Percentiles rank a stretch among this genome's conserved stretches.
These are phyloP conservation scores for Solanum dulcamara DNA, from an alignment of 257 asterid genomes.

Conservation along the genomic window DNA sequence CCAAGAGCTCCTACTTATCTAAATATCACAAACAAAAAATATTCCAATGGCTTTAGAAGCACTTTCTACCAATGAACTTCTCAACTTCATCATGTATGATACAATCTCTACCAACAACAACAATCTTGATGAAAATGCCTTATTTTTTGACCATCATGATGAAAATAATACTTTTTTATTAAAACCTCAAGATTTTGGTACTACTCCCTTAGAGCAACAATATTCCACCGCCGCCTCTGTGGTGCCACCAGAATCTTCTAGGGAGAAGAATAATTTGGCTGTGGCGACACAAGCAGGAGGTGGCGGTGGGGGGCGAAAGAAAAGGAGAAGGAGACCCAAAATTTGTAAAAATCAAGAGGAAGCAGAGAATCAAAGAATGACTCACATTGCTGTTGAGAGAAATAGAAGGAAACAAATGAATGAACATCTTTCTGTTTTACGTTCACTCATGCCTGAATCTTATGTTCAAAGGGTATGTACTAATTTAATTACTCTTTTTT, in stretches of 20 bases:
- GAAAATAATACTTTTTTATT: background rate
- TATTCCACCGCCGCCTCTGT: constrained; percentile 14
- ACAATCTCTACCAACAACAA: constrained; percentile 12
- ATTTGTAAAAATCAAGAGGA: constrained; percentile 80
- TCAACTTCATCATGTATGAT: constrained; percentile 71
- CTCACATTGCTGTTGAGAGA: constrained; percentile 96
- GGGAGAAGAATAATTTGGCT: constrained; percentile 4
- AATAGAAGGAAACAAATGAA: constrained; percentile 90
- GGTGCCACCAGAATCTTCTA: background rate
- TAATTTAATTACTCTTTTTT: background rate
- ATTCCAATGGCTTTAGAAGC: constrained; percentile 62
- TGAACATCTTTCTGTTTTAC: constrained; percentile 78
- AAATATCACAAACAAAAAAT: background rate
- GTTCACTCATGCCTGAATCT: constrained; percentile 94
- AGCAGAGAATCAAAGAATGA: constrained; percentile 91
- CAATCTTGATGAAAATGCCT: background rate
- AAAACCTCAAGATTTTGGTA: background rate
- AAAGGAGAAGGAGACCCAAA: constrained; percentile 61
- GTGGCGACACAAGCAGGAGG: constrained; percentile 13
- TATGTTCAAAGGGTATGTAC: constrained; percentile 74
- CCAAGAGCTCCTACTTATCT: background rate
- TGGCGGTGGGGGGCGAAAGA: constrained; percentile 45
- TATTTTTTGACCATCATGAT: background rate
- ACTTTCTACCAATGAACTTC: constrained; percentile 59
- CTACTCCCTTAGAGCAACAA: background rate